These are phyloP conservation scores for Teunomyces gatunensis DNA, from an alignment of 805 yeast species.

Conservation along the genomic window DNA sequence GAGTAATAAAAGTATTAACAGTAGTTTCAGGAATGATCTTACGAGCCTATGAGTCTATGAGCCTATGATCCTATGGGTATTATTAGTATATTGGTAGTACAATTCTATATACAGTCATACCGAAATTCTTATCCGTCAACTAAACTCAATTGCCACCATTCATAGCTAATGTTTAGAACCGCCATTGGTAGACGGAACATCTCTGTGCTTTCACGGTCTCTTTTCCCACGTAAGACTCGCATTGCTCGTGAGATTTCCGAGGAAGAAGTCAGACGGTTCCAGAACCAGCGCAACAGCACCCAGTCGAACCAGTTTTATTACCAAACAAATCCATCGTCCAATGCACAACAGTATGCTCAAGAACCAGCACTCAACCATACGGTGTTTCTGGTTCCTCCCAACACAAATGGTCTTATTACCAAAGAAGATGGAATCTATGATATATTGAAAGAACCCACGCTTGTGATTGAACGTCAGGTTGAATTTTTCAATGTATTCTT, in stretches of 20 bases:
- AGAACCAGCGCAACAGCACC: conserved; percentile 8
- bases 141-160: not conserved
- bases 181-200: not conserved
- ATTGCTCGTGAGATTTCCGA: conserved; percentile 32
- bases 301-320: conserved; percentile 20
- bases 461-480: conserved; percentile 82
- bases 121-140: not conserved
- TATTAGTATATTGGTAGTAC: no score
- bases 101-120: not conserved
- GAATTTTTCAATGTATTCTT: conserved; percentile 84
- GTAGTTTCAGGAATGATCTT: no score
- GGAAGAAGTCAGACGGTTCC: conserved; percentile 30
- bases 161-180: not conserved
- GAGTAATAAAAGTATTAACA: no score
- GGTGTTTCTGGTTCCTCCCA: conserved; percentile 36
- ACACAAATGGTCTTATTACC: conserved; percentile 51
- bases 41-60: no score
- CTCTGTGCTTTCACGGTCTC: not conserved
- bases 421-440: conserved; percentile 58
- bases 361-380: conserved; percentile 31
- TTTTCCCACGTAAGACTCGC: conserved; percentile 11
- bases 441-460: conserved; percentile 72
- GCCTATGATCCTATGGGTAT: no score
- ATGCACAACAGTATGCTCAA: conserved; percentile 17
- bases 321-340: conserved; percentile 25